Percentiles rank a stretch among this genome's conserved stretches.
Evolutionary conservation across 2,329 filamentous ascomycete genomes (phyloP).

Genomic region (Furcasterigmium sp.): DNA sequence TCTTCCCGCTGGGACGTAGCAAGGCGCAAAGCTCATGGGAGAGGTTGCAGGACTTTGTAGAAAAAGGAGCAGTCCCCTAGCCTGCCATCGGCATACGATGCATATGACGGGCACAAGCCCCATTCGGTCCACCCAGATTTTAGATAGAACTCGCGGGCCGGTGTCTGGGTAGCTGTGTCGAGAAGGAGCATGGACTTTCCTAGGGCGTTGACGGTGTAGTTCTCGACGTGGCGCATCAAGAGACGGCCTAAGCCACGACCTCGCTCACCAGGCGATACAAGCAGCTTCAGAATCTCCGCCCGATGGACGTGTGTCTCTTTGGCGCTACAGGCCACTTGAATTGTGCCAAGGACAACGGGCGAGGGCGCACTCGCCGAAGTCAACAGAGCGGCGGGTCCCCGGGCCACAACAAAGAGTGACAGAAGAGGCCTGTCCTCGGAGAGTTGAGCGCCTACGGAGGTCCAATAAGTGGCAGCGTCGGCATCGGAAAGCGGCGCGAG

Average conservation of each 20-base stretch:
- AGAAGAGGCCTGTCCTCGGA: constrained; percentile 1
- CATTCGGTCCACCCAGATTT: constrained; percentile 19
- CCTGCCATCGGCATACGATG: constrained; percentile 13
- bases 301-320: constrained; percentile 20
- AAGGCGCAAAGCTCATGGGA: too few species aligned
- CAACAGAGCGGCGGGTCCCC: neutral
- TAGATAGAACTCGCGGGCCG: constrained; percentile 18
- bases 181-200: constrained; percentile 16
- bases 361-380: neutral
- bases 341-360: constrained; percentile 15
- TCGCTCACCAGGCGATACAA: constrained; percentile 16
- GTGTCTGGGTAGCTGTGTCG: constrained; percentile 18
- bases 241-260: constrained; percentile 13
- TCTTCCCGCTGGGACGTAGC: too few species aligned
- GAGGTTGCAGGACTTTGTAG: too few species aligned
- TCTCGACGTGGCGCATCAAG: constrained; percentile 18
- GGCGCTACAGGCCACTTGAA: constrained; percentile 12
- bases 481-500: constrained; percentile 18
- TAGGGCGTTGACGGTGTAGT: constrained; percentile 11
- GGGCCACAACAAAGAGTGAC: constrained; percentile 12
- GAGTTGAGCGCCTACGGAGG: constrained; percentile 7
- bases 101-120: constrained; percentile 20
- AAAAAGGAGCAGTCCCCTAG: constrained; percentile 16
- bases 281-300: constrained; percentile 20
- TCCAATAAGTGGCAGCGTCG: constrained; percentile 16